Percentiles rank a stretch among this genome's conserved stretches.
phyloP scores from a whole-genome alignment of 164 flowering plant species.

The Warburgia ugandensis region DNA sequence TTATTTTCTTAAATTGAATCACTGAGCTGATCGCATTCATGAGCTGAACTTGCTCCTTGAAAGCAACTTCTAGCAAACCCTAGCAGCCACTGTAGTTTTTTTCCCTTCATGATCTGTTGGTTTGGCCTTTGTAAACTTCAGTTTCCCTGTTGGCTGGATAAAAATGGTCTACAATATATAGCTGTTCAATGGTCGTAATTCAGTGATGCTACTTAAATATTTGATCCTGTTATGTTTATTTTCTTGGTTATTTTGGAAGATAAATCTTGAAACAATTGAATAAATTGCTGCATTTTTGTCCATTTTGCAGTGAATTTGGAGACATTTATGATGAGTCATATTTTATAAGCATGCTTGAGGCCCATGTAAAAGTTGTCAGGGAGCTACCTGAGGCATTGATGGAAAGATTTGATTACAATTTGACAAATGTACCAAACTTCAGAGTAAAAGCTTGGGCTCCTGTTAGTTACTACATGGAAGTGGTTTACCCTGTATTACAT shows the following conservation, averaged over 20 bases:
- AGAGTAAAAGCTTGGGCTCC: conserved; percentile 66
- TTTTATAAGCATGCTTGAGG: conserved; percentile 50
- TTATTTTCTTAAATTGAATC: no score
- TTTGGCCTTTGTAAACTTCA: neutral
- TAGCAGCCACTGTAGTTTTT: no score
- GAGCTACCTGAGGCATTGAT: conserved; percentile 48
- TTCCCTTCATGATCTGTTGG: no score
- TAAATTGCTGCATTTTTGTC: conserved; percentile 4
- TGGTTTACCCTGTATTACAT: conserved; percentile 48
- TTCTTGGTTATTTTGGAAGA: neutral
- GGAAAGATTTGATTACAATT: conserved; percentile 51
- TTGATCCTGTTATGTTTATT: neutral
- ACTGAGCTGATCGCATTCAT: no score
- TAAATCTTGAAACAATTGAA: neutral
- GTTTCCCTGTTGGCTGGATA: neutral
- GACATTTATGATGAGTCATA: conserved; percentile 71
- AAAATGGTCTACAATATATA: neutral
- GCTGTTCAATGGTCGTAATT: neutral
- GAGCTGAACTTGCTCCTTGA: no score
- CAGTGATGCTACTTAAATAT: neutral
- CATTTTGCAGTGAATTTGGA: conserved; percentile 43
- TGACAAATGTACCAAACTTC: conserved; percentile 37
- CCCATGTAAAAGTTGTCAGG: conserved; percentile 51
- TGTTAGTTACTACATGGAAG: conserved; percentile 37
- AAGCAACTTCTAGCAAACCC: no score